These are phyloP conservation scores for Talaromyces funiculosus DNA, from an alignment of 2,329 filamentous ascomycete genomes.

Conservation along the genomic window DNA sequence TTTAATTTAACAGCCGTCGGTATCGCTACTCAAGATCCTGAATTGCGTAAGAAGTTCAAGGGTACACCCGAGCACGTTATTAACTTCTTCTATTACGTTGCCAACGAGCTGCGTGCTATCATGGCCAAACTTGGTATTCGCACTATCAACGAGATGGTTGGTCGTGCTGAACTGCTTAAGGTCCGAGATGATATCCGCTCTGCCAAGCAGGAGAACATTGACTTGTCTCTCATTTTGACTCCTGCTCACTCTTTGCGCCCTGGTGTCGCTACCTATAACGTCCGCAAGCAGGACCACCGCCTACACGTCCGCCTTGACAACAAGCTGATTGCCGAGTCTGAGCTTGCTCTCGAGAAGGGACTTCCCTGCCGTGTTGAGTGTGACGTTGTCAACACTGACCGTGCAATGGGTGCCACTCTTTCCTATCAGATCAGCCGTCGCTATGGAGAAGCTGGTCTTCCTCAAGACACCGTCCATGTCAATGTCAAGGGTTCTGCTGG, in stretches of 20 bases:
- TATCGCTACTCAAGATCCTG: slow-evolving; percentile 93
- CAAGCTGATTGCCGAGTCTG: slow-evolving; percentile 92
- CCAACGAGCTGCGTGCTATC: slow-evolving; percentile 91
- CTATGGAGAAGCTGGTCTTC: slow-evolving; percentile 82
- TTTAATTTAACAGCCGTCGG: slow-evolving; percentile 60
- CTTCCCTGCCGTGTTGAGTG: slow-evolving; percentile 90
- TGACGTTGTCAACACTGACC: slow-evolving; percentile 94
- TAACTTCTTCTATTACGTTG: slow-evolving; percentile 98
- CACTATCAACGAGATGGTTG: slow-evolving; percentile 97
- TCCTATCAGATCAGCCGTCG: slow-evolving; percentile 94
- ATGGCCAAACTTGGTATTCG: slow-evolving; percentile 95
- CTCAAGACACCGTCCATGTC: slow-evolving; percentile 88
- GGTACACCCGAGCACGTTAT: slow-evolving; percentile 94
- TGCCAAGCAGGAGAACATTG: slow-evolving; percentile 86
- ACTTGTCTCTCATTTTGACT: slow-evolving; percentile 85
- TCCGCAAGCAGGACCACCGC: slow-evolving; percentile 93
- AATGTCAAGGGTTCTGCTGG: slow-evolving; percentile 96
- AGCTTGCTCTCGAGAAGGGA: slow-evolving; percentile 90
- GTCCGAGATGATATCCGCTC: slow-evolving; percentile 84
- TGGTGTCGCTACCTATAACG: slow-evolving; percentile 93
- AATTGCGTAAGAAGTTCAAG: slow-evolving; percentile 85
- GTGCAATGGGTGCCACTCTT: slow-evolving; percentile 84
- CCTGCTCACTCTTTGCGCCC: slow-evolving; percentile 94
- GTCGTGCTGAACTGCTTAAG: slow-evolving; percentile 77
- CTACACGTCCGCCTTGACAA: slow-evolving; percentile 92